Conservation (phyloP, 2,329 filamentous ascomycete genomes). For the Botrytis byssoidea region DNA sequence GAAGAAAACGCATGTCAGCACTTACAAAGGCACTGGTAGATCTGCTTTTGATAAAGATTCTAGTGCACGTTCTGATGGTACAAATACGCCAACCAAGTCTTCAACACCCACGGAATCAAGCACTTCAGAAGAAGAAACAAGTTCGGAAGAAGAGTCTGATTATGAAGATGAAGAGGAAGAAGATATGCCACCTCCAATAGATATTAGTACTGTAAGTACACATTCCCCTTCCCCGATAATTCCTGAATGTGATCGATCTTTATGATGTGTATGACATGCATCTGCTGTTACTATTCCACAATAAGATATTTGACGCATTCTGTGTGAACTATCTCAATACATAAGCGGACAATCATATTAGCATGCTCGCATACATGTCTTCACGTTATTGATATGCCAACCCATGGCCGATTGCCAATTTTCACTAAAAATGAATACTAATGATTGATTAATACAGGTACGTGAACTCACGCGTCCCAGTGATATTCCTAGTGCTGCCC, state of each 20-base stretch:
- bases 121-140: conserved; percentile 37
- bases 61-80: conserved; percentile 28
- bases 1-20: conserved; percentile 28
- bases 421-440: neutral
- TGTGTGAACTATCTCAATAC: neutral
- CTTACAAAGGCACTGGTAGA: conserved; percentile 35
- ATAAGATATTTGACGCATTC: neutral
- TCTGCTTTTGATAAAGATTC: conserved; percentile 27
- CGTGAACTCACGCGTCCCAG: conserved; percentile 40
- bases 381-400: neutral
- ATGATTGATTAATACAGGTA: conserved; percentile 29
- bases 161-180: conserved; percentile 38
- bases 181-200: conserved; percentile 29
- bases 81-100: conserved; percentile 22
- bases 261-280: neutral
- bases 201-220: conserved; percentile 37
- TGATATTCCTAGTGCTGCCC: conserved; percentile 48
- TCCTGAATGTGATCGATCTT: neutral
- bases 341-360: neutral
- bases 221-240: neutral
- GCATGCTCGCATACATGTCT: neutral
- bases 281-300: neutral
- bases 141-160: conserved; percentile 39
- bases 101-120: conserved; percentile 35
- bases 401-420: neutral